Base-by-base conservation (phyloP, 257 asterid genomes). In the Ehretia macrophylla region DNA sequence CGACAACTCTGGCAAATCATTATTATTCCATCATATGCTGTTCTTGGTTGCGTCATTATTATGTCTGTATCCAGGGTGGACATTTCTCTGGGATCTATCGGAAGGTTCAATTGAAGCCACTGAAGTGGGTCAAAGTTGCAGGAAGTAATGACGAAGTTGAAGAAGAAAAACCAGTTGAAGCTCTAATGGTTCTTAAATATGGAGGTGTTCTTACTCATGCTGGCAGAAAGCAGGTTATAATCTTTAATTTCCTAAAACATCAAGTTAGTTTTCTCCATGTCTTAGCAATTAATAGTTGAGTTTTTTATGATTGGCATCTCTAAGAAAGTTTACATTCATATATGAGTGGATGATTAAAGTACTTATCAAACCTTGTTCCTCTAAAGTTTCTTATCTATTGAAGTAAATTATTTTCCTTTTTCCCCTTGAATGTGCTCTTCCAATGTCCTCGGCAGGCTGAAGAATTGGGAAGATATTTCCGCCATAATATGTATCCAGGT, bases 151-250 rank as follows among this genome's bases (percentile, higher is more conserved):
- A 91, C 47, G 97, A 93, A 77, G 92, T 89, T 45, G 97, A 86
- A 74, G 97, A 88, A 68, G 99, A 93, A 70, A 79, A 74, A 65
- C 99, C 99, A 57, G 79, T 79, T 0, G 97, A 93, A 79, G 99
- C 99, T 66, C 86, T 93, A 49, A 93, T 93, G 99, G 75, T 93
- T 79, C 99, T 93, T 42, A 93, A 93, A 73, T 93, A 93, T 52
- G 99, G 99, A 16, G 99, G 99, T 69, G 99, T 93, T 74, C 99
- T 93, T 63, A 93, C 99, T 47, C 99, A 93, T 62, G 99, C 97
- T 23, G 99, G 99, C 68, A 76, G 97, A 75, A 93, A 84, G 73
- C 99, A 92, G 96, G 99, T 86, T 48, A 68, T 27, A 45, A 17
- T 45, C 57, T 18, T 14, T 21, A 17, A 1, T 17, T 48, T 49